Base-by-base conservation (phyloP, 1,139 yeast genomes). In the Casaregolazyma lundiana region DNA sequence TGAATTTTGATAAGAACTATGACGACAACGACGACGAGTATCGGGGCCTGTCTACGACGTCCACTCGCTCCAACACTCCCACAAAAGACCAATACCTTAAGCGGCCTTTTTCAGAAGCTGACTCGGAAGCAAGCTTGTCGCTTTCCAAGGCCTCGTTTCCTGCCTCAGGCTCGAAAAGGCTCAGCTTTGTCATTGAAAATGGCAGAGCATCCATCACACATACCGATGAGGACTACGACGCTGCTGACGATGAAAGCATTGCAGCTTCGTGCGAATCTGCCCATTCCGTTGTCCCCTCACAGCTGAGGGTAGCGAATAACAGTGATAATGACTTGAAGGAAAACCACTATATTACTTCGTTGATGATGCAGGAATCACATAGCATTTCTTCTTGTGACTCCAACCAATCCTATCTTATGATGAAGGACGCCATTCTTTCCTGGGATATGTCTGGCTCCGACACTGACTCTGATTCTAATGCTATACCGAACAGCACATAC, bases 361-460 rank as follows among this genome's bases (percentile, higher is more conserved):
- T 32, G 9, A 35, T 40, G 20, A 24, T 40, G 15, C 43, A 40
- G 4, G 37, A 40, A 32, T 21, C 43, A 19, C 35, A 29, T 32
- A 40, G 34, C 21, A 24, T 18, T n/a, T 40, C 43, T 15, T 18
- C 43, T 32, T 24, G 32, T 18, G 29, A 24, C 3, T 22, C 30
- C 11, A n/a, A 40, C 22, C 22, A 24, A 11, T 40, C 43, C 1
- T 40, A 40, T 24, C 34, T 40, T 9, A 21, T 30, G 15, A 22
- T 20, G 30, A 26, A 40, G n/a, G 36, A 21, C 30, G 43, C 37
- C 9, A 29, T 15, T 7, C 24, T 30, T 30, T 35, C 35, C 36
- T 42, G 45, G 45, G 45, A 42, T 13, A 15, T 36, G 26, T 42
- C 45, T 9, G 60, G 53, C 13, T 49, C 53, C 26, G 59, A 55